Evolutionary conservation across 768 basidiomycete genomes (phyloP).

Genomic region (Auricularia heimuer): DNA sequence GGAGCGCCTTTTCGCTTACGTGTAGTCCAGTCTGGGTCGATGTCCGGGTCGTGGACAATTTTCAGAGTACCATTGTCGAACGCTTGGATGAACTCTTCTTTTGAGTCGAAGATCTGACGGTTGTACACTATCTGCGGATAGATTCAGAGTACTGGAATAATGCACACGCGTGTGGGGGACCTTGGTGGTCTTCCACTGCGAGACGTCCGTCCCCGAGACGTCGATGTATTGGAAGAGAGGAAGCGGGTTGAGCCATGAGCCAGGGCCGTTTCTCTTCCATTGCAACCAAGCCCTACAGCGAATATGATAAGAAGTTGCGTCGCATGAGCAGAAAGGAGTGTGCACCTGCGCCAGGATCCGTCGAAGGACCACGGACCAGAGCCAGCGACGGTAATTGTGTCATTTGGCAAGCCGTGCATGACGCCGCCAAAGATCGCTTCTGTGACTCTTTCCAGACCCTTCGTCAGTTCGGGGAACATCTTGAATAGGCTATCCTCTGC

Average conservation of each 20-base stretch:
- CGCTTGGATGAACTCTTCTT: slow-evolving; percentile 41
- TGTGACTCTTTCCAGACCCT: slow-evolving; percentile 6
- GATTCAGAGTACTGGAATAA: background rate
- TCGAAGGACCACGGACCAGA: slow-evolving; percentile 49
- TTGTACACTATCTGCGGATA: slow-evolving; percentile 43
- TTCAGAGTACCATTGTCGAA: slow-evolving; percentile 44
- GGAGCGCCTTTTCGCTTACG: slow-evolving; percentile 30
- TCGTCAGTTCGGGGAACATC: background rate
- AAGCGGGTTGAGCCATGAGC: slow-evolving; percentile 43
- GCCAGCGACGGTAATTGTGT: slow-evolving; percentile 38
- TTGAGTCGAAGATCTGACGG: slow-evolving; percentile 41
- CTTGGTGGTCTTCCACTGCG: slow-evolving; percentile 43
- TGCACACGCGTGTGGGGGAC: slow-evolving; percentile 15
- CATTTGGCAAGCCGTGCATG: slow-evolving; percentile 33
- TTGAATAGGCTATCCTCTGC: background rate
- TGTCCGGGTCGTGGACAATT: slow-evolving; percentile 20
- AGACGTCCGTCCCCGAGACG: slow-evolving; percentile 40
- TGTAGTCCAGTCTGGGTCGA: slow-evolving; percentile 36
- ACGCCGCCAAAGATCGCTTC: slow-evolving; percentile 43
- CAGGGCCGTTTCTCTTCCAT: slow-evolving; percentile 40
- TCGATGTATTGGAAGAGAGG: slow-evolving; percentile 51
- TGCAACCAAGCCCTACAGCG: slow-evolving; percentile 34
- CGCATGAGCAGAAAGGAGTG: slow-evolving; percentile 7
- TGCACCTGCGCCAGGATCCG: slow-evolving; percentile 39
- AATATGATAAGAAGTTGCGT: slow-evolving; percentile 1